Percentiles rank a stretch among this genome's conserved stretches.
These are phyloP conservation scores for Celoporthe dispersa DNA, from an alignment of 2,329 filamentous ascomycete genomes.

Conservation along the genomic window DNA sequence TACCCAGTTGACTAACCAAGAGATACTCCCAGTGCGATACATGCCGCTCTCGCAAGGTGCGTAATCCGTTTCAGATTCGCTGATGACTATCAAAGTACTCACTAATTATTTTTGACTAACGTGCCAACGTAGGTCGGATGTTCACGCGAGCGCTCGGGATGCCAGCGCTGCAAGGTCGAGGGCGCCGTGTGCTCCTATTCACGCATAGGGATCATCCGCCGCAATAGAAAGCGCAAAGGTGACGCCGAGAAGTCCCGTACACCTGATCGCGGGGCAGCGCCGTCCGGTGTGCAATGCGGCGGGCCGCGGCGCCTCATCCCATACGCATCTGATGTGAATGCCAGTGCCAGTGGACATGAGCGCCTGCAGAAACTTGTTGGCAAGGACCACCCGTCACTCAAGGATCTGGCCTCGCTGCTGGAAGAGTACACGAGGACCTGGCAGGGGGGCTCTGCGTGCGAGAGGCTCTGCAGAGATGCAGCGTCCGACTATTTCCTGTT, in stretches of 20 bases:
- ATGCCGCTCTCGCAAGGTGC: slow-evolving; percentile 11
- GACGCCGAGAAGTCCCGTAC: background rate
- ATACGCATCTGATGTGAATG: background rate
- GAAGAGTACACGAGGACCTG: slow-evolving; percentile 8
- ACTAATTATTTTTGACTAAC: background rate
- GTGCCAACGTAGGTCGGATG: slow-evolving; percentile 9
- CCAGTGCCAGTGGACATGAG: background rate
- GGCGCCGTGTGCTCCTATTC: slow-evolving; percentile 10
- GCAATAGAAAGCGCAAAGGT: slow-evolving; percentile 13
- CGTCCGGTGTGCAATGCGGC: background rate
- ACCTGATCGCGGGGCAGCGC: background rate
- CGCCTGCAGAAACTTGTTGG: slow-evolving; percentile 13
- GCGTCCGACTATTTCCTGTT: background rate
- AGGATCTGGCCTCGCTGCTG: slow-evolving; percentile 5
- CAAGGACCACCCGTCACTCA: slow-evolving; percentile 1
- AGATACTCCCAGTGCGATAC: slow-evolving; percentile 1
- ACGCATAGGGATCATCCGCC: slow-evolving; percentile 9
- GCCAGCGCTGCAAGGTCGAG: slow-evolving; percentile 16
- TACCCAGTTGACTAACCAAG: background rate
- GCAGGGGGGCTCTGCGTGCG: background rate
- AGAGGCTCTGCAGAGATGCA: background rate
- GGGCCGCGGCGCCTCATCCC: background rate
- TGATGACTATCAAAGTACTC: too few relatives aligned
- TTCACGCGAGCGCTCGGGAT: slow-evolving; percentile 9
- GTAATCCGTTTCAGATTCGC: too few relatives aligned